These are phyloP conservation scores for Periconia sp. DNA, from an alignment of 2,329 filamentous ascomycete species.

Conservation along the genomic window DNA sequence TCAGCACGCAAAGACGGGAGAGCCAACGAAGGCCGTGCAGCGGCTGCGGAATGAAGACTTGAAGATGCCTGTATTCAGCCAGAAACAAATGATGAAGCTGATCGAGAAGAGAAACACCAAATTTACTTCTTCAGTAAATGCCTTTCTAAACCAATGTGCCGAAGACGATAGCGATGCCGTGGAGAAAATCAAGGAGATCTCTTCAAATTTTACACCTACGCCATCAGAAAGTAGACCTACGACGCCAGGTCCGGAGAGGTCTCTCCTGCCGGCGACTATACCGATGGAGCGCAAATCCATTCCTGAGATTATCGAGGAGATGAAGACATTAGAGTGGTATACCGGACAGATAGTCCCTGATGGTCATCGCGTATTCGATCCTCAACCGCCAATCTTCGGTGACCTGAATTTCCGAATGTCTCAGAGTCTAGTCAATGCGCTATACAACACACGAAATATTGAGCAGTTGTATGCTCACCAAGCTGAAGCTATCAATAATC, in stretches of 20 bases:
- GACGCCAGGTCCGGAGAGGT: conserved; percentile 50
- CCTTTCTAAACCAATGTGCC: conserved; percentile 76
- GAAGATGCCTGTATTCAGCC: conserved; percentile 90
- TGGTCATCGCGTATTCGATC: conserved; percentile 88
- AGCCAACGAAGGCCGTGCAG: conserved; percentile 70
- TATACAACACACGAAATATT: conserved; percentile 91
- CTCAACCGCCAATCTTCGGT: conserved; percentile 80
- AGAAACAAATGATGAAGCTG: conserved; percentile 86
- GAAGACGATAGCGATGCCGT: conserved; percentile 71
- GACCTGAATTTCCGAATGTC: conserved; percentile 86
- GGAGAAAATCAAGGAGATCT: conserved; percentile 65
- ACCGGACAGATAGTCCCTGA: conserved; percentile 90
- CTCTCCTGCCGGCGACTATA: conserved; percentile 70
- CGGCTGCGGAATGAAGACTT: conserved; percentile 78
- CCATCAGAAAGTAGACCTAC: conserved; percentile 55
- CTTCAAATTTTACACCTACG: conserved; percentile 67
- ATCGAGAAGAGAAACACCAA: conserved; percentile 90
- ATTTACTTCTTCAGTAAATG: conserved; percentile 77
- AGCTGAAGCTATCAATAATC: conserved; percentile 87
- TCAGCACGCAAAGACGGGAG: conserved; percentile 72
- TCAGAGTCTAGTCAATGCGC: conserved; percentile 90
- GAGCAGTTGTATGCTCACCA: conserved; percentile 89
- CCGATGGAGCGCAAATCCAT: conserved; percentile 81
- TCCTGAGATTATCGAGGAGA: conserved; percentile 81
- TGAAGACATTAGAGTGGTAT: conserved; percentile 86